These are phyloP conservation scores for Skeletonema potamos DNA, from an alignment of 108 stramenopile genomes.

Conservation along the genomic window DNA sequence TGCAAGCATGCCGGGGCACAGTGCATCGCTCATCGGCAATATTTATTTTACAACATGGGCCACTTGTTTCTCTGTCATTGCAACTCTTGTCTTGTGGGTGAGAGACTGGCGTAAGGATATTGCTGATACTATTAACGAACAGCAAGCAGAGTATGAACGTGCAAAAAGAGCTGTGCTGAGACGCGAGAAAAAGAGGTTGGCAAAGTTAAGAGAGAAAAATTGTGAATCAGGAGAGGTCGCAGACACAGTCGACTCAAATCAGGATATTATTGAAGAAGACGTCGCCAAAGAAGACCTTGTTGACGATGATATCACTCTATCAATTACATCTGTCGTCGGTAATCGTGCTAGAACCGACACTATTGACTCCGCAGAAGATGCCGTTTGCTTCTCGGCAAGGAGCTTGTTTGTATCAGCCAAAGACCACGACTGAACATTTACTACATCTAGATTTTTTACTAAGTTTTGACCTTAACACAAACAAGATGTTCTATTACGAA, in stretches of 20 bases:
- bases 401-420: slow-evolving; percentile 24
- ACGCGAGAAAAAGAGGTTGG: slow-evolving; percentile 33
- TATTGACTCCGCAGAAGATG: background rate
- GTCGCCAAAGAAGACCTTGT: background rate
- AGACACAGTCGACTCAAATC: background rate
- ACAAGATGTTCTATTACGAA: slow-evolving; percentile 15
- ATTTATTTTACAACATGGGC: slow-evolving; percentile 73
- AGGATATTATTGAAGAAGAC: background rate
- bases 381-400: slow-evolving; percentile 9
- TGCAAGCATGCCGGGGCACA: slow-evolving; percentile 66
- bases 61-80: slow-evolving; percentile 54
- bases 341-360: background rate
- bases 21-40: slow-evolving; percentile 57
- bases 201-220: slow-evolving; percentile 24
- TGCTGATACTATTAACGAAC: slow-evolving; percentile 45
- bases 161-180: slow-evolving; percentile 47
- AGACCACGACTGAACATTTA: background rate
- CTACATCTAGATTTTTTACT: background rate
- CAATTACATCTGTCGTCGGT: background rate
- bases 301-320: slow-evolving; percentile 1
- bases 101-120: slow-evolving; percentile 63
- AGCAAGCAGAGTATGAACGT: slow-evolving; percentile 52
- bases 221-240: background rate
- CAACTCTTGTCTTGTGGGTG: slow-evolving; percentile 62
- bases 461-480: background rate